Percentiles rank a stretch among this genome's conserved stretches.
These are phyloP conservation scores for Tetracladium setigerum DNA, from an alignment of 495 filamentous ascomycete genomes.

Conservation along the genomic window DNA sequence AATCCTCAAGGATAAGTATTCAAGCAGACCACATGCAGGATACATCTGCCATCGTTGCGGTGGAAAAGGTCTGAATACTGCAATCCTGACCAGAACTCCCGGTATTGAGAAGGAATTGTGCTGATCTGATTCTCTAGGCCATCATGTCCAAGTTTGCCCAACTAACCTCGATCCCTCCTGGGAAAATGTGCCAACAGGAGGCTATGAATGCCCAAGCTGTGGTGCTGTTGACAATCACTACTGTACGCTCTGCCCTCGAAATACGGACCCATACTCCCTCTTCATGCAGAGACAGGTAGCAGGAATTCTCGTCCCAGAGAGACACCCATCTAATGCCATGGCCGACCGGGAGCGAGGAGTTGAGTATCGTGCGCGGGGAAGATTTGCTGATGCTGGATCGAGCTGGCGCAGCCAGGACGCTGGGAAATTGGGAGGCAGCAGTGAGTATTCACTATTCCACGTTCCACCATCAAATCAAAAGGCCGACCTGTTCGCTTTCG, in stretches of 20 bases:
- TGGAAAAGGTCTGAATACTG: constrained; percentile 22
- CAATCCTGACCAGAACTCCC: neutral
- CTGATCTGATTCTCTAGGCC: constrained; percentile 29
- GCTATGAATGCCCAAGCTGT: constrained; percentile 33
- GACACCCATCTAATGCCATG: no score
- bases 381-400: no score
- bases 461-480: no score
- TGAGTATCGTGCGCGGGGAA: no score
- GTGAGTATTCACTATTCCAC: no score
- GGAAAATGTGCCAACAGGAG: constrained; percentile 19
- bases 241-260: constrained; percentile 27
- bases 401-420: no score
- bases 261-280: constrained; percentile 21
- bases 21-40: constrained; percentile 1
- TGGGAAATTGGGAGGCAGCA: no score
- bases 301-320: constrained; percentile 1
- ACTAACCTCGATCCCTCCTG: constrained; percentile 31
- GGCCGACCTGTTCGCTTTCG: no score
- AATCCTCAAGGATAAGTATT: no score
- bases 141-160: constrained; percentile 31
- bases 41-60: constrained; percentile 33
- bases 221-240: constrained; percentile 23
- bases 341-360: no score
- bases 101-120: no score
- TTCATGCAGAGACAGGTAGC: constrained; percentile 17